Evolutionary conservation across 2,329 filamentous ascomycete genomes (phyloP).

Genomic region (Diplocarpon mali): DNA sequence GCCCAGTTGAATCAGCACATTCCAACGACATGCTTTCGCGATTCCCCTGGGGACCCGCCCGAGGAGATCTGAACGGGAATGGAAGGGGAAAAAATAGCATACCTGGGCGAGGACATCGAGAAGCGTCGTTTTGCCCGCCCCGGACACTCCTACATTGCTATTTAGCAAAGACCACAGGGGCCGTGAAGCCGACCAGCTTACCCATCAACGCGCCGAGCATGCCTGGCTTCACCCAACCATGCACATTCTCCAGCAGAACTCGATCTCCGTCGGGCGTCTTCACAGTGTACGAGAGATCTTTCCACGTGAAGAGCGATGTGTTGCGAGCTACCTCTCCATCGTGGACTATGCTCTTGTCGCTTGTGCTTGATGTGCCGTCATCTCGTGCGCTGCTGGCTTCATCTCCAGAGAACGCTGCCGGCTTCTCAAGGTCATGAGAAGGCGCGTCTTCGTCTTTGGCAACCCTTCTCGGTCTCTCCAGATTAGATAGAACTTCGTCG

Average conservation of each 20-base stretch:
- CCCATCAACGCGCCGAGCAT: slow-evolving; percentile 56
- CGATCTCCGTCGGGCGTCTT: slow-evolving; percentile 50
- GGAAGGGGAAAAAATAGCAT: too few relatives aligned
- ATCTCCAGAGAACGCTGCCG: slow-evolving; percentile 22
- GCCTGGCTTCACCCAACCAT: slow-evolving; percentile 69
- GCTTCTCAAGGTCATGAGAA: too few relatives aligned
- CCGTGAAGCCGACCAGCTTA: too few relatives aligned
- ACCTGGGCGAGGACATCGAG: slow-evolving; percentile 40
- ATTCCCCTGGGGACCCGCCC: too few relatives aligned
- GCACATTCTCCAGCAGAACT: slow-evolving; percentile 64
- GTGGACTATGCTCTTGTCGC: slow-evolving; percentile 7
- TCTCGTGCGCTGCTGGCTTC: slow-evolving; percentile 26
- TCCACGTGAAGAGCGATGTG: slow-evolving; percentile 64
- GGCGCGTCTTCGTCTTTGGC: too few relatives aligned
- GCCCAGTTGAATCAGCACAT: slow-evolving; percentile 6
- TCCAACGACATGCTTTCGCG: too few relatives aligned
- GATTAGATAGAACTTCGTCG: too few relatives aligned
- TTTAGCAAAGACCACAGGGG: too few relatives aligned
- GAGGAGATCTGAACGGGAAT: too few relatives aligned
- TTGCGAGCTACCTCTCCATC: slow-evolving; percentile 44
- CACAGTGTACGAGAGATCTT: slow-evolving; percentile 58
- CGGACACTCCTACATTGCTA: slow-evolving; percentile 24
- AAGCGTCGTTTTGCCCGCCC: slow-evolving; percentile 51
- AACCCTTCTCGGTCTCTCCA: too few relatives aligned
- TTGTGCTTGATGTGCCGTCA: slow-evolving; percentile 12